These are phyloP conservation scores for Leishmania martiniquensis DNA, from an alignment of 208 protist genomes.

Conservation along the genomic window DNA sequence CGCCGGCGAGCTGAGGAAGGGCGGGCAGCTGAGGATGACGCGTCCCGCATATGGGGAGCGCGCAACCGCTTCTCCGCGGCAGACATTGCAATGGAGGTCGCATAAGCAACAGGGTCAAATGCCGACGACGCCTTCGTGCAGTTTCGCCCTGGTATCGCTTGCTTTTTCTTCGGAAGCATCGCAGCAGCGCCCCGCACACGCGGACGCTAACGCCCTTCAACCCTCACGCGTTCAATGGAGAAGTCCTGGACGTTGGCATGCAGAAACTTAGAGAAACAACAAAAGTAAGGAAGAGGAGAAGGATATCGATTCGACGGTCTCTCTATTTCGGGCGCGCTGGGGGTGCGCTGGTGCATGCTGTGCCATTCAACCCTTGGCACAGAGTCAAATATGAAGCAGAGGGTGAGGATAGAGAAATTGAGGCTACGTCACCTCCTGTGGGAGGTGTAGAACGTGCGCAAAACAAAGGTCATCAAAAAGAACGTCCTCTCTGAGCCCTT, in stretches of 20 bases:
- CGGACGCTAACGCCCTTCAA: not conserved
- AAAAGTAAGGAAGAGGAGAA: conserved; percentile 2
- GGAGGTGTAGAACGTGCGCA: not conserved
- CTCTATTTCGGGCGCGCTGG: not conserved
- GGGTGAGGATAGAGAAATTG: not conserved
- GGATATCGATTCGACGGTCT: not conserved
- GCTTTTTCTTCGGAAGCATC: conserved; percentile 4
- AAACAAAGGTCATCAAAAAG: not conserved
- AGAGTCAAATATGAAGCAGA: not conserved
- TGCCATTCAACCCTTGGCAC: not conserved
- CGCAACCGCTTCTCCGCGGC: conserved; percentile 29
- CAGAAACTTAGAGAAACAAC: not conserved
- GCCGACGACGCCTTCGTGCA: not conserved
- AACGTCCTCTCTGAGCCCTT: not conserved
- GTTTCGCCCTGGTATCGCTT: not conserved
- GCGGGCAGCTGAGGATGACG: conserved; percentile 20
- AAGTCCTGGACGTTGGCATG: too few relatives aligned
- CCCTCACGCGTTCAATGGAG: not conserved
- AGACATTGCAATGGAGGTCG: conserved; percentile 29
- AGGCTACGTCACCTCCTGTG: not conserved
- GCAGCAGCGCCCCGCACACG: not conserved
- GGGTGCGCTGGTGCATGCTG: not conserved
- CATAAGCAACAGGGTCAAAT: conserved; percentile 40
- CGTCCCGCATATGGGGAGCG: conserved; percentile 14
- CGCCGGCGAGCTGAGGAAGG: conserved; percentile 5